A percentile compares a stretch with the other conserved stretches of the same genome.
phyloP scores from a whole-genome alignment of 2,329 filamentous ascomycete species.

The Colletotrichum echinochloae region DNA sequence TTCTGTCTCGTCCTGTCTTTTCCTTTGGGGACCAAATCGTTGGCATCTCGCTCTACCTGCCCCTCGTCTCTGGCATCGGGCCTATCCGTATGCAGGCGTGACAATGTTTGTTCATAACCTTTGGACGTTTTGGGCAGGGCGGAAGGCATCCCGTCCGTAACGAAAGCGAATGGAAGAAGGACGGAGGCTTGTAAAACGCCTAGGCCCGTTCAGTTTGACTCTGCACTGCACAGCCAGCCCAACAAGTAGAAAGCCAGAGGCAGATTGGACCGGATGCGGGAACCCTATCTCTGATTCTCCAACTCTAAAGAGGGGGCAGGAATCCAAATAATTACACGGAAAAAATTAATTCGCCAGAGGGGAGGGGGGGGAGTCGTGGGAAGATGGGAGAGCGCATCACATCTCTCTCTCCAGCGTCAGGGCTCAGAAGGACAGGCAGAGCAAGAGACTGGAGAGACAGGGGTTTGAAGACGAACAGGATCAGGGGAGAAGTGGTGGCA shows the following conservation, averaged over 20 bases:
- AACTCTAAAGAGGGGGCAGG: neutral
- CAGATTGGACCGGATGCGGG: neutral
- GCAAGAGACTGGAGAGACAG: conserved; percentile 13
- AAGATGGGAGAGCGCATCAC: neutral
- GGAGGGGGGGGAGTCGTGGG: neutral
- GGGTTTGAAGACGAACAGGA: neutral
- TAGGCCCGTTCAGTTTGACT: conserved; percentile 1
- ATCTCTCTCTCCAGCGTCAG: conserved; percentile 27
- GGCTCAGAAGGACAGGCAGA: neutral
- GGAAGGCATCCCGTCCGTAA: neutral
- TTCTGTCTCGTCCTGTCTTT: conserved; percentile 7
- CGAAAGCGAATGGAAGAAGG: neutral
- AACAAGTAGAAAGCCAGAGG: neutral
- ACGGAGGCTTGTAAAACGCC: conserved; percentile 4
- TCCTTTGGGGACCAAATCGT: neutral
- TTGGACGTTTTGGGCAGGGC: neutral
- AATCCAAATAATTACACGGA: neutral
- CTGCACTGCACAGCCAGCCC: neutral
- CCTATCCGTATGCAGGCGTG: neutral
- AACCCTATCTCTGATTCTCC: conserved; percentile 1
- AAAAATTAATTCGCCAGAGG: neutral
- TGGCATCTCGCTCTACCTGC: neutral
- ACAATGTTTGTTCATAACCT: neutral
- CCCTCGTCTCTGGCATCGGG: neutral
- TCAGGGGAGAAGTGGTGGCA: neutral